Evolutionary conservation across 1,139 yeast species (phyloP), one percentile per base, ranked within the genome.

Genomic region (Geotrichum europaeum): DNA sequence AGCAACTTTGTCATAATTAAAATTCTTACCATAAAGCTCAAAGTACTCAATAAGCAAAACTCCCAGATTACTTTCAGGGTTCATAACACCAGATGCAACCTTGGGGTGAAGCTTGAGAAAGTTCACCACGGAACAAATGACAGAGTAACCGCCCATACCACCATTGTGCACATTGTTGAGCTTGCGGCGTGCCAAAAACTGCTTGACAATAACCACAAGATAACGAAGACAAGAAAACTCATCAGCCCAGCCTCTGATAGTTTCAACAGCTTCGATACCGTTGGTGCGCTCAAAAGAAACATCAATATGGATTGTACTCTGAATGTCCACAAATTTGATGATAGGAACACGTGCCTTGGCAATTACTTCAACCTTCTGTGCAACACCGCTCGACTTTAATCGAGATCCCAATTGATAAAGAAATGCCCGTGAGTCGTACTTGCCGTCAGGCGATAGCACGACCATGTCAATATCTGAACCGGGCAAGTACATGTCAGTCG

Each of bases 381-480:
- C 96, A 49, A 90, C 74, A 10, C 81, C 81, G 60, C 81, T 78
- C 49, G 80, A 78, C 68, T 91, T 81, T 63, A 92, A 78, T 69
- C 80, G 83, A 9, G 94, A 83, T 2, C 96, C 85, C 18, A 94
- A 77, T 67, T 87, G 87, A 72, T 87, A 91, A 55, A 95, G 76
- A 55, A 85, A 79, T 25, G 84, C 81, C 68, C 90, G 81, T 62
- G 81, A 82, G 65, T 85, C 95, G 70, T 87, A 86, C 66, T 82
- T 81, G 2, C 88, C 87, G 3, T 79, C 73, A 20, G 79, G 76
- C 12, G 96, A 87, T 9, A 86, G 78, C 32, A 95, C 82, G 52
- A 92, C 98, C 86, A 95, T 86, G 74, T 95, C 99, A 45, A 95
- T 91, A 78, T 95, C 99, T 0, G 97, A 90, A 0, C 97, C 97